Evolutionary conservation across 2,329 filamentous ascomycete species (phyloP), one percentile per base, ranked within the genome.

Genomic region (Emydomyces testavorans): DNA sequence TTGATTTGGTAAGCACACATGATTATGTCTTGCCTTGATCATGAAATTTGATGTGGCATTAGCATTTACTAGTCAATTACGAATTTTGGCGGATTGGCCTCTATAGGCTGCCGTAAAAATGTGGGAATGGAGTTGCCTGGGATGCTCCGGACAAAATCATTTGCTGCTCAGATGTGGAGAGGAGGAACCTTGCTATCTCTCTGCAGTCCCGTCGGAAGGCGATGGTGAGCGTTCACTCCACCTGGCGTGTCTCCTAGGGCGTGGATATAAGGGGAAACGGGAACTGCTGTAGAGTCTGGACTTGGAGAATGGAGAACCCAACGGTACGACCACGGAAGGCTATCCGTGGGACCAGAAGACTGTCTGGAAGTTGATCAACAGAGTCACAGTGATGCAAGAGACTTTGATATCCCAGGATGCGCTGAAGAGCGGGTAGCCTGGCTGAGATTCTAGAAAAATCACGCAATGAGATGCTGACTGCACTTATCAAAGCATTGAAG

Each of bases 401-500:
- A 11, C 26, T 28, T 28, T 28, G 6, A 28, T 28, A 28, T 28
- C 26, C 26, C 11, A 11, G 35, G 18, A 37, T 21, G 35, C 18
- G n/a, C 20, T 16, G 34, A 18, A 28, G 34, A 21, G 34, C 16
- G 34, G 34, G 18, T 21, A 37, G 34, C 6, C 34, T 4, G 6
- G 36, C 15, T 21, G 21, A 16, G 36, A 26, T 43, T 43, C 40
- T 43, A 43, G 40, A 43, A 43, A 34, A 43, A 43, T 43, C 40
- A 34, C 40, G 29, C 40, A 34, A 29, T 8, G 13, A 24, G 40
- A n/a, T n/a, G n/a, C n/a, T n/a, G n/a, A n/a, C n/a, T n/a, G n/a
- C n/a, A n/a, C n/a, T n/a, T n/a, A n/a, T n/a, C n/a, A n/a, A n/a
- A n/a, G n/a, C n/a, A n/a, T n/a, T n/a, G n/a, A n/a, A n/a, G n/a